Evolutionary conservation across 768 basidiomycete species (phyloP), one percentile per base, ranked within the genome.

Genomic region (Steccherinum ochraceum): DNA sequence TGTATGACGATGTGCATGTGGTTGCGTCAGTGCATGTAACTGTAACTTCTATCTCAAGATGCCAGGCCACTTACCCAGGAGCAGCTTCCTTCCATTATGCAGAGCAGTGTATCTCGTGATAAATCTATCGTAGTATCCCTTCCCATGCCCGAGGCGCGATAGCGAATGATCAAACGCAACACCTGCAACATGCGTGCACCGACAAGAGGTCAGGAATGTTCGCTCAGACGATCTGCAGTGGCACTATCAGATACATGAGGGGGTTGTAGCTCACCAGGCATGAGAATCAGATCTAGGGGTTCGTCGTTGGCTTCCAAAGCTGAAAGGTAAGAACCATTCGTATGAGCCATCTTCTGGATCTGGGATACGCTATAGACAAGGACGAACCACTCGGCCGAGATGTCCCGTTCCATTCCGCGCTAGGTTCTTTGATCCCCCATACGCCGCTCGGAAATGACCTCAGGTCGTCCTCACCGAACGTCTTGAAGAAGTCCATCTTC

Each of bases 121-220:
- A 66, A 87, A 91, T 12, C 75, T 72, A 67, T 91, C 89, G 57
- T 91, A 91, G 67, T 86, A 89, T 4, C 89, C 89, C 64, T 86
- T 91, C 20, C 89, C 88, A 56, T 89, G 86, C 10, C 89, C 89
- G 24, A 91, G 74, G 24, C 89, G 81, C 45, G 80, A 80, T 49
- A 84, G 63, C 13, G 76, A 75, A 40, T 69, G 72, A 67, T 90
- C 88, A 57, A 90, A 91, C 10, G 84, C 89, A 44, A 91, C 76
- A 40, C 85, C 89, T 85, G 48, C 23, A 35, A 48, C 45, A 40
- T 12, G 12, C 44, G 12, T 20, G n/a, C n/a, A n/a, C n/a, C n/a
- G n/a, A n/a, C n/a, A n/a, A n/a, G n/a, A n/a, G n/a, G n/a, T n/a
- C 49, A 19, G 42, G 20, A 30, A 23, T 23, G 18, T 24, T 35